These are phyloP conservation scores for Fusarium nurragi DNA, from an alignment of 2,329 filamentous ascomycete species.

Conservation along the genomic window DNA sequence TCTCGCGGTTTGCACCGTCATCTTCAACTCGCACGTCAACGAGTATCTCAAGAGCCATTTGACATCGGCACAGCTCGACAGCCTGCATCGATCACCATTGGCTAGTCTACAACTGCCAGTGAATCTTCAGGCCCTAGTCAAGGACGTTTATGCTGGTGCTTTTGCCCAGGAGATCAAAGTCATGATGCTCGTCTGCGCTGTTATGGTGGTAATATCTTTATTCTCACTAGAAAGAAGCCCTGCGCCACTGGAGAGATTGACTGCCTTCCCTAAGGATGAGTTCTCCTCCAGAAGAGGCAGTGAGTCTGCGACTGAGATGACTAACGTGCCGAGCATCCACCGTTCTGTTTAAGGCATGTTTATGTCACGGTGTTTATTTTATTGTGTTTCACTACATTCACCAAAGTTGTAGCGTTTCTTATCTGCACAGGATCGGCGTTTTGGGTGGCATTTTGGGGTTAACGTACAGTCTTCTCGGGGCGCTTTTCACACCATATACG, in stretches of 20 bases:
- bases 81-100: slow-evolving; percentile 57
- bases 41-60: slow-evolving; percentile 50
- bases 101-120: slow-evolving; percentile 50
- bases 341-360: slow-evolving; percentile 25
- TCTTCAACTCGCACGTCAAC: slow-evolving; percentile 61
- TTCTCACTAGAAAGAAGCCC: slow-evolving; percentile 58
- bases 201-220: slow-evolving; percentile 56
- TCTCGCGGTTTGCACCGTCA: slow-evolving; percentile 66
- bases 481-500: background rate
- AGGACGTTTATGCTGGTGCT: slow-evolving; percentile 55
- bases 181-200: slow-evolving; percentile 56
- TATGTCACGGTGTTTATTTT: background rate
- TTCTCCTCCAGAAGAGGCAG: slow-evolving; percentile 47
- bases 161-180: slow-evolving; percentile 59
- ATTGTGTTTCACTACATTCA: background rate
- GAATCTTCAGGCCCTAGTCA: slow-evolving; percentile 49
- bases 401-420: background rate
- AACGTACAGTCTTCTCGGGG: background rate
- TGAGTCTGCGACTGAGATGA: slow-evolving; percentile 52
- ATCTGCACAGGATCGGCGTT: slow-evolving; percentile 1
- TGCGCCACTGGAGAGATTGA: slow-evolving; percentile 47
- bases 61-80: slow-evolving; percentile 51
- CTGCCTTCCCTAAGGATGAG: slow-evolving; percentile 43
- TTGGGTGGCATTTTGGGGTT: slow-evolving; percentile 26
- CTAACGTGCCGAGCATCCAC: slow-evolving; percentile 41